A percentile compares a stretch with the other conserved stretches of the same genome.
Evolutionary conservation across 345 rosid species (phyloP).

Genomic region (Arabis hirsuta): DNA sequence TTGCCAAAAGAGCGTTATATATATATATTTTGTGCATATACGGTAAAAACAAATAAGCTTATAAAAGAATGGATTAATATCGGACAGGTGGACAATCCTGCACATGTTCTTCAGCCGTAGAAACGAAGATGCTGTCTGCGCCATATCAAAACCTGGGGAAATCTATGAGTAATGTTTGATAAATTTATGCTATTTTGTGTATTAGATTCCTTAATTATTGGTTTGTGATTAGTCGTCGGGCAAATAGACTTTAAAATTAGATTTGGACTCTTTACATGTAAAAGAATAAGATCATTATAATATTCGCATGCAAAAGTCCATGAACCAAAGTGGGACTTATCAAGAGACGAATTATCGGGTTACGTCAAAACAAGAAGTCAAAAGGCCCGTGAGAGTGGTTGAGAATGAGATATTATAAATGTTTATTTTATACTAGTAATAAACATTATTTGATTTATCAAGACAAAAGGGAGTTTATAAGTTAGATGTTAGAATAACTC

Average conservation of each 20-base stretch:
- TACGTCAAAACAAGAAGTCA: conserved; percentile 26
- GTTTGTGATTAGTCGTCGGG: conserved; percentile 35
- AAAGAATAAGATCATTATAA: conserved; percentile 14
- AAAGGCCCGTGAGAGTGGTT: conserved; percentile 28
- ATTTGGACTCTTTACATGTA: conserved; percentile 9
- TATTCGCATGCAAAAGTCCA: conserved; percentile 33
- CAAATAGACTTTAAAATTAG: not conserved
- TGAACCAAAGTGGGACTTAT: conserved; percentile 31
- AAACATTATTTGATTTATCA: no score
- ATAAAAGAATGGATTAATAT: not conserved
- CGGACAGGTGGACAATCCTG: conserved; percentile 26
- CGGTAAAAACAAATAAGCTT: not conserved
- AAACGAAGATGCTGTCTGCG: conserved; percentile 15
- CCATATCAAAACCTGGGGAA: conserved; percentile 23
- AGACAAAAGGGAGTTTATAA: no score
- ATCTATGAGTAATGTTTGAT: conserved; percentile 29
- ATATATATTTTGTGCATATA: not conserved
- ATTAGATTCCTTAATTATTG: conserved; percentile 21
- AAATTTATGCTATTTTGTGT: conserved; percentile 11
- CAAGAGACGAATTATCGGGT: conserved; percentile 1
- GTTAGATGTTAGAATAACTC: no score
- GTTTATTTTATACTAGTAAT: not conserved
- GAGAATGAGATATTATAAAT: not conserved
- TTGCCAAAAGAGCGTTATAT: not conserved
- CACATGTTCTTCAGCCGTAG: conserved; percentile 28